Evolutionary conservation across 208 protist species (phyloP).

Genomic region (Strigomonas culicis): DNA sequence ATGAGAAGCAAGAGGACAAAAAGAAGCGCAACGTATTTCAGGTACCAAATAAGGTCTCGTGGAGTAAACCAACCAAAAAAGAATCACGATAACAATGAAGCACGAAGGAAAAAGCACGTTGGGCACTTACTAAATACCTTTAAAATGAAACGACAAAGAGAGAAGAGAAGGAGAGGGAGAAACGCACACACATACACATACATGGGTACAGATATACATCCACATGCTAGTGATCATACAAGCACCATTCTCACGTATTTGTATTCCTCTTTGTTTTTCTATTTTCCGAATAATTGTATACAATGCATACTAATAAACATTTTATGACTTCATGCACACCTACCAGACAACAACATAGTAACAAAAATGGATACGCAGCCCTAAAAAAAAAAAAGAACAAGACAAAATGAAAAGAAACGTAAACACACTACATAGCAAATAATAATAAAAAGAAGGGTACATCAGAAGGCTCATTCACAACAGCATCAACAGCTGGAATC

Average conservation of each 20-base stretch:
- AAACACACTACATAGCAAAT: background rate
- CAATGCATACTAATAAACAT: background rate
- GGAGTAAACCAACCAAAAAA: background rate
- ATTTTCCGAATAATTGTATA: background rate
- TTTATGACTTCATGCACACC: background rate
- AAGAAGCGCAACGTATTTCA: background rate
- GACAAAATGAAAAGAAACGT: background rate
- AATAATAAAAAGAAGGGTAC: background rate
- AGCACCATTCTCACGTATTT: background rate
- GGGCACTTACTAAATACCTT: background rate
- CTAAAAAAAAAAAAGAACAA: background rate
- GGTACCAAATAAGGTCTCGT: background rate
- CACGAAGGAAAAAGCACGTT: background rate
- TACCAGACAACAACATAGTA: background rate
- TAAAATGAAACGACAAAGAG: background rate
- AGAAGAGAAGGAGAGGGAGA: constrained; percentile 9
- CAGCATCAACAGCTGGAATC: background rate
- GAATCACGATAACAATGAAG: background rate
- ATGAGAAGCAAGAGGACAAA: background rate
- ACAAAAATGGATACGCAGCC: background rate
- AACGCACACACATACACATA: constrained; percentile 1
- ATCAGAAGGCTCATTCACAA: background rate
- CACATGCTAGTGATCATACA: background rate
- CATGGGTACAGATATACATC: background rate
- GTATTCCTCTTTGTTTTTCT: constrained; percentile 5